phyloP scores from a whole-genome alignment of 2,329 filamentous ascomycete genomes.

The Fonsecaea nubica region DNA sequence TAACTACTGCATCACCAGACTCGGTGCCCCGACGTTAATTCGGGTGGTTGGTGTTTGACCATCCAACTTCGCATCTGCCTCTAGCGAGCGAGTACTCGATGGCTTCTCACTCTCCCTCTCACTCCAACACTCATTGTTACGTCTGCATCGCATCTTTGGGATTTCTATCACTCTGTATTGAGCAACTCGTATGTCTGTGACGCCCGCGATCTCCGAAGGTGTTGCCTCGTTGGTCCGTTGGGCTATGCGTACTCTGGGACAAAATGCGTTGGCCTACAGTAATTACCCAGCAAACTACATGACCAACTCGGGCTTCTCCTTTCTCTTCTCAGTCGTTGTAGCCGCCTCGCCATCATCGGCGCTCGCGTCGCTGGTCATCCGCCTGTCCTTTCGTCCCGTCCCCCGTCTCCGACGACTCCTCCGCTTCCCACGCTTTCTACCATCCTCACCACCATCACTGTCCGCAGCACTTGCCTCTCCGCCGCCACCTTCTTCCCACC shows the following conservation, averaged over 20 bases:
- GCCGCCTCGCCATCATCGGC: neutral
- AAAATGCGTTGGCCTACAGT: no score
- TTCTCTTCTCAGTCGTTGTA: constrained; percentile 1
- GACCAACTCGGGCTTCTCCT: constrained; percentile 24
- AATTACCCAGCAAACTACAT: neutral
- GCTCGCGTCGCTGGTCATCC: neutral
- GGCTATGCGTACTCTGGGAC: no score
- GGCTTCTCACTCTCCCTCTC: neutral
- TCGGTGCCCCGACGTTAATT: constrained; percentile 1
- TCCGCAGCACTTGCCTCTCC: neutral
- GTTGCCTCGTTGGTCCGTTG: no score
- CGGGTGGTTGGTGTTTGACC: constrained; percentile 29
- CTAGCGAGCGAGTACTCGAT: no score
- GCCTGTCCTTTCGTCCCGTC: neutral
- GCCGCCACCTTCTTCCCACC: constrained; percentile 3
- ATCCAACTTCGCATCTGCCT: constrained; percentile 1
- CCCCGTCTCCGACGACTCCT: constrained; percentile 8
- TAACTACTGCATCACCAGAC: neutral
- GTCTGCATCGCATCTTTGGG: no score
- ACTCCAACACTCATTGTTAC: neutral
- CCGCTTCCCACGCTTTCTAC: constrained; percentile 4
- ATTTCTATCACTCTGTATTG: neutral
- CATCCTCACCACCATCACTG: neutral
- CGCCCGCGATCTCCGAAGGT: no score
- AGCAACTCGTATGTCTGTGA: neutral